These are phyloP conservation scores for Crithidia expoeki DNA, from an alignment of 208 protist genomes.

Conservation along the genomic window DNA sequence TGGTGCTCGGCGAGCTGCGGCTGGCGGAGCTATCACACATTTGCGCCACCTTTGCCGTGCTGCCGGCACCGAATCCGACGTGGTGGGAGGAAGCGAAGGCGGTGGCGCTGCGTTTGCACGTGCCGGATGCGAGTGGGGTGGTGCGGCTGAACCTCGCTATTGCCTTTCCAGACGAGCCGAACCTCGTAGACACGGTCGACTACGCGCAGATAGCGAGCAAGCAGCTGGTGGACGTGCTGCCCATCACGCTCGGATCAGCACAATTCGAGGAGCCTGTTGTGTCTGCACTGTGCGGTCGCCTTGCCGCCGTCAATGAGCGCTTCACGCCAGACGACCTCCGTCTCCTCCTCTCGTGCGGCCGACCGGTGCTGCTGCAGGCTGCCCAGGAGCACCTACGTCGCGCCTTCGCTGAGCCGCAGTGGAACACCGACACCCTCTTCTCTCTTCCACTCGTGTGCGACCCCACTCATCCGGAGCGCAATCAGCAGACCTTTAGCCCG, in stretches of 20 bases:
- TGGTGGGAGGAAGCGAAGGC: slow-evolving; percentile 82
- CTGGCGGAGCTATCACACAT: slow-evolving; percentile 85
- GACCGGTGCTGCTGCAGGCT: slow-evolving; percentile 46
- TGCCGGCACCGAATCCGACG: slow-evolving; percentile 39
- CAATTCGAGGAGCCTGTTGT: slow-evolving; percentile 50
- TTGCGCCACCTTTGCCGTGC: slow-evolving; percentile 74
- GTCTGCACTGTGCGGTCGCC: slow-evolving; percentile 45
- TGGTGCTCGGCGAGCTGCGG: slow-evolving; percentile 73
- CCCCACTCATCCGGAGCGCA: slow-evolving; percentile 24
- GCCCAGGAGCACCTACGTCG: slow-evolving; percentile 53
- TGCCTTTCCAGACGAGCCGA: slow-evolving; percentile 70
- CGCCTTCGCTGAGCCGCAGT: slow-evolving; percentile 66
- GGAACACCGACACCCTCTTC: slow-evolving; percentile 75
- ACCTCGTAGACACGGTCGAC: slow-evolving; percentile 51
- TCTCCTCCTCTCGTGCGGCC: slow-evolving; percentile 46
- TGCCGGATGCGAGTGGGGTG: slow-evolving; percentile 33
- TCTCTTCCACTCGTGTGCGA: slow-evolving; percentile 59
- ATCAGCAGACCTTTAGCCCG: slow-evolving; percentile 19
- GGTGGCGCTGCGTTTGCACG: slow-evolving; percentile 60
- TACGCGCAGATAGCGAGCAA: slow-evolving; percentile 57
- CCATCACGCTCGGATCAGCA: slow-evolving; percentile 38
- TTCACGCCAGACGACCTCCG: slow-evolving; percentile 77
- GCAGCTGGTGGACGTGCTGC: slow-evolving; percentile 76
- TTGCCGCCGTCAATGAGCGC: slow-evolving; percentile 41
- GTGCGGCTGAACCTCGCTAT: slow-evolving; percentile 67